Base-by-base conservation (phyloP, 768 basidiomycete genomes). In the Porphyrellus cyaneotinctus region DNA sequence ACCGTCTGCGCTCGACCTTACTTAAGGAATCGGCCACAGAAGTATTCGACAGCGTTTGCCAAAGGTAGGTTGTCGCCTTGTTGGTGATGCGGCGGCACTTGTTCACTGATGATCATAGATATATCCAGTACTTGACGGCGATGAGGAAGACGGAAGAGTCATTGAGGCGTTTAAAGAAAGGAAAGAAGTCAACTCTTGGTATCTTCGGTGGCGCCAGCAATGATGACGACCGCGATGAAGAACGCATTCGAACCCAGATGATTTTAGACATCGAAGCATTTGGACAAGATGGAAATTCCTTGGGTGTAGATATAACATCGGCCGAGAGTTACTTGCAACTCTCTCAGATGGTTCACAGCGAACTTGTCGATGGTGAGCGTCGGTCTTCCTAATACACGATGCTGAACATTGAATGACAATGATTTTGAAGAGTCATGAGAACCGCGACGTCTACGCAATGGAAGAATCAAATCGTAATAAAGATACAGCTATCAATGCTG, bases 121-220 rank as follows among this genome's bases (percentile, higher is more conserved):
- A 95, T 67, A 82, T 87, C 13, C 78, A 79, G 51, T 87, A 91
- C 63, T 75, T 98, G 22, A 76, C 83, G 11, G 81, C 83, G 1
- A 92, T 95, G 80, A 89, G 85, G 68, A 95, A 95, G 75, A 91
- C 91, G 9, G 93, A 97, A 58, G 93, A 94, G 64, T 87, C 91
- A 12, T 73, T 98, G 23, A 78, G 87, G 35, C 80, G 89, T 33
- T 77, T 95, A 60, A 93, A 94, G 65, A 95, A 90, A 67, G 87
- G 88, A 39, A 91, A 90, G 63, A 91, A 87, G 59, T 73, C 75
- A 0, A 75, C 84, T 0, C 88, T 91, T 67, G 90, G 91, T 4
- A 74, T 97, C 23, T 97, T 98, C 61, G 81, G 88, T 26, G 74
- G 72, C 43, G 57, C 72, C 14, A 68, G 72, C 24, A 80, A 74